Base-by-base conservation (phyloP, 2,329 filamentous ascomycete genomes). In the Dendryphion nanum region DNA sequence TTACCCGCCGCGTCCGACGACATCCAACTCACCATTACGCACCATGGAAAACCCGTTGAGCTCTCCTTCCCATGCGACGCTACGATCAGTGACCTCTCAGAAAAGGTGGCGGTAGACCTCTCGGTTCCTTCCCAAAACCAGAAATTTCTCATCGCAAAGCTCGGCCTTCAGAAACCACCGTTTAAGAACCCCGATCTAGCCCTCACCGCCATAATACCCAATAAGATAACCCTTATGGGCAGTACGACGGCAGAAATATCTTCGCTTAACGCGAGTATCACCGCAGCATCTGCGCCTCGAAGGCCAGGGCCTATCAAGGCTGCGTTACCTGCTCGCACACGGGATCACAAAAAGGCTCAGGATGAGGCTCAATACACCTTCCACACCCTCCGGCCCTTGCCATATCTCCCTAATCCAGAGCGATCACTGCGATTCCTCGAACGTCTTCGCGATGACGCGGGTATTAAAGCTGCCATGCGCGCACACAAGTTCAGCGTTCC, bases 401-500 rank as follows among this genome's bases (percentile, higher is more conserved):
- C 79, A 0, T 82, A 91, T 54, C 82, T 97, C 0, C 89, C 89
- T 0, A 77, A 85, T 38, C 84, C 90, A 0, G 76, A 83, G 17
- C 81, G 82, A 37, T 86, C 83, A 8, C 74, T 82, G 4, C 71
- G 76, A 1, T 88, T 91, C 52, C 78, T 98, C 2, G 74, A 85
- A 60, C 79, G 86, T 1, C 75, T 98, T 3, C 82, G 82, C 47
- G 78, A 84, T 44, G 93, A 98, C 63, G 83, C 87, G 0, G 93
- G 93, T 6, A 91, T 98, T 67, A 83, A 83, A 47, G 74, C 83
- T 1, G 78, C 82, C 1, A 98, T 98, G 93, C 74, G 78, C 13
- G 83, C 82, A 53, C 90, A 95, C 70, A 79, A 82, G 47, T 96
- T 95, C 71, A 79, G 77, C 15, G 93, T 98, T 1, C 84, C 84